These are phyloP conservation scores for Zasmidium citrigriseum DNA, from an alignment of 2,329 filamentous ascomycete species.

Conservation along the genomic window DNA sequence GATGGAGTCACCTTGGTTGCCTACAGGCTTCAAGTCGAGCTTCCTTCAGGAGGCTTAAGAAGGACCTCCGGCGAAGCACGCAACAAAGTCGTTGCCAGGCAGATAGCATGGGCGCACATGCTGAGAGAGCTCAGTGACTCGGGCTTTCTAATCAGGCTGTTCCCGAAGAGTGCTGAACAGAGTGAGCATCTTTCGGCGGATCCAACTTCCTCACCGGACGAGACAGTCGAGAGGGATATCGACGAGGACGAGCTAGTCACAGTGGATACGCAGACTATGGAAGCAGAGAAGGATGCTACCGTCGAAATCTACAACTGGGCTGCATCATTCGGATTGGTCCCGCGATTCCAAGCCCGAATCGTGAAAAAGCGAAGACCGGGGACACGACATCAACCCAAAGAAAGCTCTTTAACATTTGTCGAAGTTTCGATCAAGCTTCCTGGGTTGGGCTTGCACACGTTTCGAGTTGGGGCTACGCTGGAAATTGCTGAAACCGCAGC, in stretches of 20 bases:
- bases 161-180: not conserved
- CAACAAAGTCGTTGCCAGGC: conserved; percentile 15
- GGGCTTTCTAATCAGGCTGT: conserved; percentile 16
- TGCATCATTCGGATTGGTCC: conserved; percentile 40
- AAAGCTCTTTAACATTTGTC: not conserved
- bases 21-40: not conserved
- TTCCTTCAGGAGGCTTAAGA: not conserved
- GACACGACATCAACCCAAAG: not conserved
- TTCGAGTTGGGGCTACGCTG: conserved; percentile 29
- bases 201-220: not conserved
- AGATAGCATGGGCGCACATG: conserved; percentile 22
- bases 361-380: not conserved
- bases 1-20: not conserved
- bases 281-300: conserved; percentile 28
- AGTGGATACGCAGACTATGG: conserved; percentile 19
- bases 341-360: conserved; percentile 22
- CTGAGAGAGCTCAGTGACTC: conserved; percentile 18
- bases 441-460: conserved; percentile 38
- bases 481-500: conserved; percentile 39
- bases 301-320: conserved; percentile 45
- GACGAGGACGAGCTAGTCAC: conserved; percentile 13
- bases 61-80: not conserved
- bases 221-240: not conserved
- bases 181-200: not conserved
- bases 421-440: conserved; percentile 33